Conservation (phyloP, 2,329 filamentous ascomycete genomes). For the Alternaria ventricosa region DNA sequence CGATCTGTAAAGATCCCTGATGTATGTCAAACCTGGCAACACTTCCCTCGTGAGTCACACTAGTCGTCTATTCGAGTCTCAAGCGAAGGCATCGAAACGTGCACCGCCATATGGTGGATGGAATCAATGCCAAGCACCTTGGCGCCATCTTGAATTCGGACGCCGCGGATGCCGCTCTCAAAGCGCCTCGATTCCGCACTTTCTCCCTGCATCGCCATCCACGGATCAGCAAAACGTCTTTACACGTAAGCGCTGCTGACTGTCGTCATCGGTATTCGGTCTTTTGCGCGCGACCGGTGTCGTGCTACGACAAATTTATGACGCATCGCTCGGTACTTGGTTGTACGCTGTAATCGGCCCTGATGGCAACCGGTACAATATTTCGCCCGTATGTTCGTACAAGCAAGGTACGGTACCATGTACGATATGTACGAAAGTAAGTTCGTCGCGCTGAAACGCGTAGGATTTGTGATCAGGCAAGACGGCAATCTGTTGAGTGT, state of each 20-base stretch:
- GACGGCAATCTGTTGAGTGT: background rate
- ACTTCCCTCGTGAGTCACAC: background rate
- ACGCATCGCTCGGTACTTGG: background rate
- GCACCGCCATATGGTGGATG: background rate
- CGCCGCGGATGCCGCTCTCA: background rate
- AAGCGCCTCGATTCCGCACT: background rate
- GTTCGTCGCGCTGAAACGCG: background rate
- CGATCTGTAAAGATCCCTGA: background rate
- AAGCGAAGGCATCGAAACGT: background rate
- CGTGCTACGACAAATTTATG: background rate
- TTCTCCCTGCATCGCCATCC: background rate
- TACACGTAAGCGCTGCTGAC: background rate
- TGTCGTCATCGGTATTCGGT: background rate
- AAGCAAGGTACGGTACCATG: background rate
- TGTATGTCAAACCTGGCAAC: background rate
- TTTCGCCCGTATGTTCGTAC: background rate
- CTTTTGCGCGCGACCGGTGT: background rate
- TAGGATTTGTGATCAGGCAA: background rate
- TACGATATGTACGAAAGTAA: conserved; percentile 1
- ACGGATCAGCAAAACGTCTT: background rate
- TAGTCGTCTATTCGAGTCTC: background rate
- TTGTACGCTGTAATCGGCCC: background rate
- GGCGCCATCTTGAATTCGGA: background rate
- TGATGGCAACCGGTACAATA: background rate
- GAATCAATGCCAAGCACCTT: background rate